These are phyloP conservation scores for Athelia psychrophila DNA, from an alignment of 1,284 basidiomycete species.

Conservation along the genomic window DNA sequence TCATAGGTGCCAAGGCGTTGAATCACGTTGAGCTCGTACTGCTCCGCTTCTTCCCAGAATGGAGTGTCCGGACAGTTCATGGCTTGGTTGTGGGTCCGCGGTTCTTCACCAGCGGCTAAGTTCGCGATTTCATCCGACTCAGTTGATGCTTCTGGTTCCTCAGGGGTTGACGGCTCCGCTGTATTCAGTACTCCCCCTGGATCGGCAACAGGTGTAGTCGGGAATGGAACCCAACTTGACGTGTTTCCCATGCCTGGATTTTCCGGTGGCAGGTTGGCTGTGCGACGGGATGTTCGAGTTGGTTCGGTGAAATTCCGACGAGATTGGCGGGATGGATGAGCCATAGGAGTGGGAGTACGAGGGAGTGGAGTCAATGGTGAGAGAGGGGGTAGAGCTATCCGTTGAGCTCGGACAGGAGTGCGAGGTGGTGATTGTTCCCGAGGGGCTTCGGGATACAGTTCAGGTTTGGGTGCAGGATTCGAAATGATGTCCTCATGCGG, in stretches of 20 bases:
- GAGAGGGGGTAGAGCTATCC: not conserved
- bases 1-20: constrained; percentile 20
- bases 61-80: constrained; percentile 2
- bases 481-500: not conserved
- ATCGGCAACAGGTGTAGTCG: not conserved
- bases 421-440: not conserved
- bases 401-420: not conserved
- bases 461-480: not conserved
- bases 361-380: not conserved
- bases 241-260: not conserved
- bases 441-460: not conserved
- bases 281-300: too few species aligned
- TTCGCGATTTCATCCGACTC: not conserved
- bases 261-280: too few species aligned
- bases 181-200: not conserved
- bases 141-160: not conserved
- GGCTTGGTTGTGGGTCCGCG: constrained; percentile 1
- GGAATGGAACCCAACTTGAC: not conserved
- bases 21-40: constrained; percentile 22
- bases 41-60: constrained; percentile 27
- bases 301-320: too few species aligned
- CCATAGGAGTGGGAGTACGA: not conserved
- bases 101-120: not conserved
- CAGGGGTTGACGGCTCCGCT: not conserved
- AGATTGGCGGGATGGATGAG: too few species aligned